Conservation (phyloP, 2,329 filamentous ascomycete species). For the Aspergillus amoenus region DNA sequence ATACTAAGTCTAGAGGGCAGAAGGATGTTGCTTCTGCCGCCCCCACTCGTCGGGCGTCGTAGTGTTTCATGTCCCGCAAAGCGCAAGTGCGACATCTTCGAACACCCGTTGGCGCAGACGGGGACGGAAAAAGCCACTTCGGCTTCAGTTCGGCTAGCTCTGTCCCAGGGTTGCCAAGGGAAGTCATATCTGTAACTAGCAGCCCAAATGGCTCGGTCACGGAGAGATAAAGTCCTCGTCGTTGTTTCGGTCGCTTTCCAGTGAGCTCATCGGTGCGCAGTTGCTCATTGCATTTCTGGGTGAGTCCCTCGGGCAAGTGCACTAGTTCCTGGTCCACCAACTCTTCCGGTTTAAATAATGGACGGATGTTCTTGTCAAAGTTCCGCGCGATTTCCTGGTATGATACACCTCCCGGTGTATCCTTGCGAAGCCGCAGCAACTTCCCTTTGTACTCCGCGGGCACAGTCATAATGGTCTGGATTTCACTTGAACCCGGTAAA, state of each 20-base stretch:
- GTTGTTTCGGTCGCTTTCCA: slow-evolving; percentile 47
- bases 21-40: slow-evolving; percentile 44
- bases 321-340: slow-evolving; percentile 60
- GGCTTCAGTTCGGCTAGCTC: slow-evolving; percentile 73
- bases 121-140: slow-evolving; percentile 79
- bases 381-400: slow-evolving; percentile 49
- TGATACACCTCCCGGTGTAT: slow-evolving; percentile 50
- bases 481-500: slow-evolving; percentile 10
- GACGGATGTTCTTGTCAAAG: slow-evolving; percentile 46
- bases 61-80: slow-evolving; percentile 50
- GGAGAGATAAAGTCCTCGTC: slow-evolving; percentile 52
- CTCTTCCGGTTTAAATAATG: slow-evolving; percentile 56
- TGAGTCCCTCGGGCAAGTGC: slow-evolving; percentile 42
- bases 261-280: slow-evolving; percentile 51
- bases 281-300: slow-evolving; percentile 54
- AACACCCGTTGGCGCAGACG: slow-evolving; percentile 63
- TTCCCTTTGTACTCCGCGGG: slow-evolving; percentile 42
- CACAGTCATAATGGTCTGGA: slow-evolving; percentile 7
- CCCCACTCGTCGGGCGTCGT: slow-evolving; percentile 31
- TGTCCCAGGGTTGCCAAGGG: slow-evolving; percentile 32
- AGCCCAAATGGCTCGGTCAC: slow-evolving; percentile 62
- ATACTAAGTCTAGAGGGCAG: slow-evolving; percentile 66
- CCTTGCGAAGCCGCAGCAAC: slow-evolving; percentile 63
- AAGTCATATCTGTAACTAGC: slow-evolving; percentile 72
- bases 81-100: slow-evolving; percentile 75